Evolutionary conservation across 1,284 basidiomycete genomes (phyloP).

Genomic region (Ustilago shanxiensis): DNA sequence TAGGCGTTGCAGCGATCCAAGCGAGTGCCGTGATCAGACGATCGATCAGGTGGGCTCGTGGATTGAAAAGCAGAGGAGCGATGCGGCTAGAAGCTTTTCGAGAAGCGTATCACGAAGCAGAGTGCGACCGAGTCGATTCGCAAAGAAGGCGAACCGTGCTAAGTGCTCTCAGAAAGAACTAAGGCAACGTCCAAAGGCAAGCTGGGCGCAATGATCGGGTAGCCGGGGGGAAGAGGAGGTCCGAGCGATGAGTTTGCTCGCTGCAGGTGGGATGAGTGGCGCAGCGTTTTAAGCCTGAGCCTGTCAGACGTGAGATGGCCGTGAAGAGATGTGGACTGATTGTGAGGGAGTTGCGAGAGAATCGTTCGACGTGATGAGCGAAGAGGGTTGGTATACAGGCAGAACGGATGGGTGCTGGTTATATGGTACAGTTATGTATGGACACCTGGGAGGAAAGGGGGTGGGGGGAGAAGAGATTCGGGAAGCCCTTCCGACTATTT

Average conservation of each 20-base stretch:
- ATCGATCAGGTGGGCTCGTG: neutral
- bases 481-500: slow-evolving; percentile 15
- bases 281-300: slow-evolving; percentile 4
- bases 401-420: neutral
- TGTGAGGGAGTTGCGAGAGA: neutral
- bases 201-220: neutral
- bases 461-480: neutral
- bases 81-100: neutral
- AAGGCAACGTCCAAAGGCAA: neutral
- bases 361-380: neutral
- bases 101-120: neutral
- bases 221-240: slow-evolving; percentile 1
- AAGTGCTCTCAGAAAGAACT: neutral
- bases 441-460: neutral
- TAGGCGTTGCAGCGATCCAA: neutral
- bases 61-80: too few species aligned
- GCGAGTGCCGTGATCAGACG: slow-evolving; percentile 7
- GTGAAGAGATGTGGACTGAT: neutral
- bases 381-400: neutral
- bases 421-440: slow-evolving; percentile 6
- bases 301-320: neutral
- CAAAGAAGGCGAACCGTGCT: slow-evolving; percentile 13
- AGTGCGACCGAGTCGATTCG: neutral
- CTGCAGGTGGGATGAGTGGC: neutral
- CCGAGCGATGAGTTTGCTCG: slow-evolving; percentile 6